Evolutionary conservation across 306 rosid genomes (phyloP), one percentile per base, ranked within the genome.

Genomic region (Vigna mungo): DNA sequence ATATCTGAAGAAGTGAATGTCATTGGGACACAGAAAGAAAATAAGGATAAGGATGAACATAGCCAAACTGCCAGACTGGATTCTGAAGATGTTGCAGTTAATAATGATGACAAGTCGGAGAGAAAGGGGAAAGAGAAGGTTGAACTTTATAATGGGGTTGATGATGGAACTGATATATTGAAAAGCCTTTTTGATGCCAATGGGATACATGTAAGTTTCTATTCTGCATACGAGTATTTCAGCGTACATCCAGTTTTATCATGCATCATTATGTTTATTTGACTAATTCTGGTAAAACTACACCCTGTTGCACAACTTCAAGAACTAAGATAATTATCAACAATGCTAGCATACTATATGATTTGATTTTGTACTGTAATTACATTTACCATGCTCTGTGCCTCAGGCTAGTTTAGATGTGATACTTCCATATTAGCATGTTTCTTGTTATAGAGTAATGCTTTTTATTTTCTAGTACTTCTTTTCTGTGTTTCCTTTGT

Each of bases 161-260:
- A 87, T 66, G 97, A 86, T 72, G 96, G 91, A 84, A 85, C 92
- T 74, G 78, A 84, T 84, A 87, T 95, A 59, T 80, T 95, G 86
- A 89, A 44, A 83, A 86, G 90, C 81, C 97, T 95, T 71, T 89
- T 92, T 85, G 89, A 86, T 72, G 91, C 94, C 65, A 85, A 91
- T 59, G 99, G 97, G 75, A 85, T 95, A 86, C 99, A 95, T 86
- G 99, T 92, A 84, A 88, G 97, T 75, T 80, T 82, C 72, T 76
- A 70, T 51, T 0, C 6, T 47, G 43, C 72, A 39, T 78, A 25
- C 15, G 6, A 20, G 9, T 58, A 17, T 59, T 76, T 77, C 20
- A 51, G 75, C 72, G 65, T 46, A 6, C 59, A 36, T 66, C 78
- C 47, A 76, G 67, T 63, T 58, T 48, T 60, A 30, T 64, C 71